phyloP scores from a whole-genome alignment of 352 stramenopile genomes.

The Phytophthora sansomeana region DNA sequence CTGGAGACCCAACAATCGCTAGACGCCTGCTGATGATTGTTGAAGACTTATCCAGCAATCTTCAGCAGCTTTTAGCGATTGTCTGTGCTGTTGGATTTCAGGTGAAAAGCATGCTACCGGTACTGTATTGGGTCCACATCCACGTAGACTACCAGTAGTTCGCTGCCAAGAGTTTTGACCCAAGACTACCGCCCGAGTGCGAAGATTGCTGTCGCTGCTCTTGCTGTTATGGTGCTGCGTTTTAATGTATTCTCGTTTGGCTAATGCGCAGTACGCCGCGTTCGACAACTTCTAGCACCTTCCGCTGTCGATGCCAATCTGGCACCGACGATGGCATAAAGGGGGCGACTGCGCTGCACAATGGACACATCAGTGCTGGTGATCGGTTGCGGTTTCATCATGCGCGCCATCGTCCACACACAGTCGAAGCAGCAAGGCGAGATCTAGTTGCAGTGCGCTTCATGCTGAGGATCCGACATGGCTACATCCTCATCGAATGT shows the following conservation, averaged over 20 bases:
- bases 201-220: too few species aligned
- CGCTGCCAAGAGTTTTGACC: too few species aligned
- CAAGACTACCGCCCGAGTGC: too few species aligned
- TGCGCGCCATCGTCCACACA: constrained; percentile 66
- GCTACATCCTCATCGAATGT: constrained; percentile 6
- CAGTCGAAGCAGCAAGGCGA: constrained; percentile 38
- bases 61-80: too few species aligned
- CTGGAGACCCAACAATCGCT: too few species aligned
- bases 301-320: constrained; percentile 80
- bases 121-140: too few species aligned
- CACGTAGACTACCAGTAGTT: too few species aligned
- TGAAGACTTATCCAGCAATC: too few species aligned
- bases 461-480: constrained; percentile 10
- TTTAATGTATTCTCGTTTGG: constrained; percentile 70
- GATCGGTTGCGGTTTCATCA: constrained; percentile 74
- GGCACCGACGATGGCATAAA: constrained; percentile 84
- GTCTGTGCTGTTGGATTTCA: too few species aligned
- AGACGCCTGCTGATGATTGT: too few species aligned
- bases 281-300: constrained; percentile 85
- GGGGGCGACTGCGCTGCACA: constrained; percentile 79
- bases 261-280: constrained; percentile 79
- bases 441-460: constrained; percentile 26
- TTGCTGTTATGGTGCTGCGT: too few species aligned
- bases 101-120: too few species aligned
- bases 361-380: constrained; percentile 89